Evolutionary conservation across 306 rosid species (phyloP), one percentile per base, ranked within the genome.

Genomic region (Sesbania bispinosa): DNA sequence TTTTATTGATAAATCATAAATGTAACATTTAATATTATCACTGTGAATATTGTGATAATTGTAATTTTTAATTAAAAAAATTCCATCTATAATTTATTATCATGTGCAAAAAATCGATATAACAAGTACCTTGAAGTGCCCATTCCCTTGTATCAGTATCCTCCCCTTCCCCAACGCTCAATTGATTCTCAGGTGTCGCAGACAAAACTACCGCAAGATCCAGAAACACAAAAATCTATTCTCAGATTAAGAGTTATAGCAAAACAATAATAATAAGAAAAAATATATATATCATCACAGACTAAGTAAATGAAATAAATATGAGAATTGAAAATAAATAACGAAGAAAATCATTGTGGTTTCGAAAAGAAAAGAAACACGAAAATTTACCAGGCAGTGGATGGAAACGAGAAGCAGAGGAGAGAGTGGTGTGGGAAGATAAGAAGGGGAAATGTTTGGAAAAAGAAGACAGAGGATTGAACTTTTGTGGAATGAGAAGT

Each of bases 51-150:
- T n/a, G n/a, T n/a, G n/a, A n/a, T n/a, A n/a, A n/a, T n/a, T n/a
- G n/a, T n/a, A n/a, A n/a, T n/a, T n/a, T n/a, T n/a, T n/a, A n/a
- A n/a, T n/a, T n/a, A n/a, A n/a, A n/a, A n/a, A n/a, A n/a, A n/a
- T n/a, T n/a, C n/a, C n/a, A n/a, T n/a, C n/a, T n/a, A n/a, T n/a
- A n/a, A n/a, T n/a, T n/a, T n/a, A n/a, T n/a, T n/a, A n/a, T n/a
- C n/a, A n/a, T n/a, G n/a, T n/a, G n/a, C n/a, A n/a, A n/a, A n/a
- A n/a, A n/a, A n/a, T n/a, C n/a, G n/a, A n/a, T n/a, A n/a, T n/a
- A n/a, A n/a, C 2, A 42, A 59, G 11, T 27, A 88, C 98, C 97
- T 85, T 90, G 97, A 76, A 93, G 85, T 18, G 90, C 89, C 87
- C 92, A 90, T 69, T 93, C 98, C 69, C 63, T 78, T 46, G 75